Evolutionary conservation across 2,329 filamentous ascomycete species (phyloP), one percentile per base, ranked within the genome.

Genomic region (Neofusicoccum sp.): DNA sequence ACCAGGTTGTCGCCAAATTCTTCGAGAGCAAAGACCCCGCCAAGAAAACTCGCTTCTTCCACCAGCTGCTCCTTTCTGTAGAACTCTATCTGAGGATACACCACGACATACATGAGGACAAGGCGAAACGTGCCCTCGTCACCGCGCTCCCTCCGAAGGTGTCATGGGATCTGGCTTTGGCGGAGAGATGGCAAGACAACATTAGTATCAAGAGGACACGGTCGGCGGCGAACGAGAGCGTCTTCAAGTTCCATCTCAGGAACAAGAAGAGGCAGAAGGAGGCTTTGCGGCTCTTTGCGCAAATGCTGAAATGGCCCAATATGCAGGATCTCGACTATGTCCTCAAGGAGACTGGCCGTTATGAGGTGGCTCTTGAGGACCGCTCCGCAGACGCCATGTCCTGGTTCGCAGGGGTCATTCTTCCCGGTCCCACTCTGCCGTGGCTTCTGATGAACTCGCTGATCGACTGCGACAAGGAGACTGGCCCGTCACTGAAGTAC

Each of bases 381-480:
- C 89, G 57, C 79, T 89, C 86, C 67, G 89, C 88, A 20, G 87
- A 90, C 69, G 84, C 88, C 14, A 87, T 90, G 84, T 89, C 89
- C 6, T 92, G 89, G 76, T 91, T 91, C 68, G 89, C 86, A 38
- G 89, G 88, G 3, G 81, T 91, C 12, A 83, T 91, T 36, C 75
- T 92, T 3, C 89, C 89, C 7, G 89, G 89, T 9, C 81, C 84
- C 72, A 81, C 85, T 71, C 84, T 90, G 47, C 87, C 89, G 2
- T 92, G 89, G 75, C 81, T 91, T 38, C 85, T 90, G 47, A 91
- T 92, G 87, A 91, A 91, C 70, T 84, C 88, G 3, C 79, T 92
- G 44, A 86, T 91, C 64, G 89, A 91, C 70, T 84, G 89, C 66
- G 89, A 91, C 67, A 85, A 86, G 1, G 88, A 90, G 69, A 81